Evolutionary conservation across 169 alveolate genomes (phyloP), one percentile per base, ranked within the genome.

Genomic region (Eimeria maxima): DNA sequence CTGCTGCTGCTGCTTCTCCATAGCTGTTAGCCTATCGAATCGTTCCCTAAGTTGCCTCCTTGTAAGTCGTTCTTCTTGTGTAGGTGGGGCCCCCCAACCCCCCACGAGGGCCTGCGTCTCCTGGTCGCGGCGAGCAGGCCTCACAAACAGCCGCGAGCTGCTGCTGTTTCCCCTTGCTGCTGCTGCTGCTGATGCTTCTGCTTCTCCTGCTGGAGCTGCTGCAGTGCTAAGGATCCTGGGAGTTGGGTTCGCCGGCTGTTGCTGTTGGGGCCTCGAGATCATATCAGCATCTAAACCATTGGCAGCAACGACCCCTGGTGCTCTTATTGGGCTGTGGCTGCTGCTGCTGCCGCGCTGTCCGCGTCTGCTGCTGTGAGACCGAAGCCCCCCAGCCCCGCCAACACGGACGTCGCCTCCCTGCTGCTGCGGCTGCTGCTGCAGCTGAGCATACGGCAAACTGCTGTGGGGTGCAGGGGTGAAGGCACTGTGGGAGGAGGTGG

Each of bases 31-130:
- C 42, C 89, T 53, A 53, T 78, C 89, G 27, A 78, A 78, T 20
- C 89, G 22, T 29, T 78, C 89, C 27, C 50, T 53, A 1, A 78
- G 89, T 29, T 78, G 38, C 4, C 89, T 29, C 20, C 33, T 65
- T 29, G 16, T 8, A 22, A 47, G 22, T 47, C 27, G 38, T 60
- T 78, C 89, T 42, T 78, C 65, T 42, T 44, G 18, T 42, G 89
- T 44, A 1, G 33, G 67, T 27, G 44, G 13, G 13, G 33, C 20
- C 13, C 44, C 50, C 44, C 89, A 16, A 13, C 89, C 65, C 33
- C 89, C 89, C 11, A 78, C 33, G n/a, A 78, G 89, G 33, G 89
- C 89, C 89, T 78, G 89, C 57, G 89, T 78, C 24, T 78, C 89
- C 67, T 78, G 89, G 33, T 78, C 89, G 18, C 89, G 60, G 24